Evolutionary conservation across 345 rosid species (phyloP), one percentile per base, ranked within the genome.

Genomic region (Mallotus nudiflorus): DNA sequence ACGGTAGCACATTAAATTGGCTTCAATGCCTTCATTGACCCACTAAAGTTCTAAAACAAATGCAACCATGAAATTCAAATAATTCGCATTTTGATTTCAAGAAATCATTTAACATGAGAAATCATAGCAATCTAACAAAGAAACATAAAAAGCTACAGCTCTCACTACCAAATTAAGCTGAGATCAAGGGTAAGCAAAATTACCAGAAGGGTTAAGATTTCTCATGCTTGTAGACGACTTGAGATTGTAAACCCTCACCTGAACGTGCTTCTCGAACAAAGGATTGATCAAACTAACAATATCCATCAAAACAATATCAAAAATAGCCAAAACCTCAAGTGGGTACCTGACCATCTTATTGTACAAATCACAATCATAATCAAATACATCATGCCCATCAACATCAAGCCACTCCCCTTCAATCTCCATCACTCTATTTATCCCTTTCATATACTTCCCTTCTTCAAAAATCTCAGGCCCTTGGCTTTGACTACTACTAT

Each of bases 351-450:
- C 91, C 97, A 95, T 92, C 79, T 95, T 95, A 52, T 73, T 75
- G 25, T 92, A 92, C 85, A 95, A 75, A 70, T 95, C 97, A 59
- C 84, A 77, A 72, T 92, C 93, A 77, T 95, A 95, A 74, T 76
- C 88, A 70, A 82, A 89, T 76, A 95, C 92, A 81, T 92, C 99
- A 56, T 69, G 84, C 1, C 97, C 98, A 79, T 95, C 94, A 44
- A 95, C 92, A 73, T 89, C 96, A 50, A 95, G 86, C 89, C 90
- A 90, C 75, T 95, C 99, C 59, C 91, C 91, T 85, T 89, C 97
- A 51, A 88, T 67, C 62, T 95, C 99, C 48, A 95, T 81, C 67
- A 95, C 92, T 66, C 84, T 85, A 2, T 87, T 82, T 39, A 95
- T 81, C 39, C 78, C 84, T 59, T 78, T 88, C 98, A 87, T 86